These are phyloP conservation scores for Phytophthora hibernalis DNA, from an alignment of 352 stramenopile genomes.

Conservation along the genomic window DNA sequence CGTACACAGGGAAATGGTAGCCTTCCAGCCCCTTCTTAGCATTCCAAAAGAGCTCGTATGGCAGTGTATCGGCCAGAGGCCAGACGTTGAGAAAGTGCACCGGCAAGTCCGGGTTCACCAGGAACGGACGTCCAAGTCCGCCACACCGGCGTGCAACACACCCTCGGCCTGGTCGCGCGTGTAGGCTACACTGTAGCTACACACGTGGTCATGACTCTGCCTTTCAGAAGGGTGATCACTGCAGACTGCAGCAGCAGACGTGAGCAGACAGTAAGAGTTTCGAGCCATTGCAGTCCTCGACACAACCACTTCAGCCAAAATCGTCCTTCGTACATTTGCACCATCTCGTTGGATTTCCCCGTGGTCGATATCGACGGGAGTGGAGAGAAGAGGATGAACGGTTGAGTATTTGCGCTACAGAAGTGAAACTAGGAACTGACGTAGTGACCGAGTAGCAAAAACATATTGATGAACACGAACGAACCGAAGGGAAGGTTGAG, in stretches of 20 bases:
- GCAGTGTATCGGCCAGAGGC: conserved; percentile 16
- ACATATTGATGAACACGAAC: no score
- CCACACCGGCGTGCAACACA: conserved; percentile 37
- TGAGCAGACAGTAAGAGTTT: no score
- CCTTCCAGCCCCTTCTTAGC: conserved; percentile 24
- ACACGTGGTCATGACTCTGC: conserved; percentile 31
- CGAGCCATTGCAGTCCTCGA: background rate
- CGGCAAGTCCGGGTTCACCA: conserved; percentile 49
- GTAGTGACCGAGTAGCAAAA: no score
- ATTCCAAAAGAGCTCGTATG: conserved; percentile 32
- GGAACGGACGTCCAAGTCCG: conserved; percentile 41
- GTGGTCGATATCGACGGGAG: no score
- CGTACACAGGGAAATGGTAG: conserved; percentile 25
- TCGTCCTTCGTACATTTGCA: no score
- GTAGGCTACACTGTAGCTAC: no score
- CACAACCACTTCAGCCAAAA: no score
- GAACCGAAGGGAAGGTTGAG: no score
- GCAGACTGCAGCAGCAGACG: no score
- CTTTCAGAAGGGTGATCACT: conserved; percentile 25
- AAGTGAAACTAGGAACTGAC: no score
- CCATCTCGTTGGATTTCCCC: no score
- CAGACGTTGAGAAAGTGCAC: conserved; percentile 37
- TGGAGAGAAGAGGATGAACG: no score
- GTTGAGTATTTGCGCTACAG: background rate
- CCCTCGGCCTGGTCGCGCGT: conserved; percentile 47